Percentiles rank a stretch among this genome's conserved stretches.
phyloP scores from a whole-genome alignment of 768 basidiomycete genomes.

The Tricholoma hemisulphureum region DNA sequence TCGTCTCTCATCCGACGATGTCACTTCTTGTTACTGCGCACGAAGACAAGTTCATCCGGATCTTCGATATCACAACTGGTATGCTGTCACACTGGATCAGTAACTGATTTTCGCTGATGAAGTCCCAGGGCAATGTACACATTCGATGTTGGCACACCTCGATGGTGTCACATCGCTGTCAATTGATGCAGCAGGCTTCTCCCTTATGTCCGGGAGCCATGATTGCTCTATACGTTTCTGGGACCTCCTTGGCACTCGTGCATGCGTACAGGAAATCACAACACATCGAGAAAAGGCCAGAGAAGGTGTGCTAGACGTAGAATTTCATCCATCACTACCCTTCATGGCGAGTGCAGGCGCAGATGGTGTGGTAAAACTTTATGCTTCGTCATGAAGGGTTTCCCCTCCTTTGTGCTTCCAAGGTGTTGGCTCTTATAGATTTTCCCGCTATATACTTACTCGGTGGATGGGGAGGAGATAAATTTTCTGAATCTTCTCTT shows the following conservation, averaged over 20 bases:
- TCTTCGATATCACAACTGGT: constrained; percentile 87
- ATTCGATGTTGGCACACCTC: constrained; percentile 88
- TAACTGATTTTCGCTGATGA: constrained; percentile 3
- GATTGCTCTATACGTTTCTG: constrained; percentile 95
- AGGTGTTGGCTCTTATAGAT: constrained; percentile 30
- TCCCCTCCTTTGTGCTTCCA: constrained; percentile 8
- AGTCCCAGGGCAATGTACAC: constrained; percentile 72
- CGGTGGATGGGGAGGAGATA: constrained; percentile 29
- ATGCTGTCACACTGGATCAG: constrained; percentile 2
- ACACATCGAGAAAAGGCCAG: constrained; percentile 86
- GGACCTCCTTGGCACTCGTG: constrained; percentile 79
- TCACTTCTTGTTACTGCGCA: constrained; percentile 85
- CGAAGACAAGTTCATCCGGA: constrained; percentile 90
- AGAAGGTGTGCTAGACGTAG: constrained; percentile 88
- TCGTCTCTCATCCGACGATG: constrained; percentile 89
- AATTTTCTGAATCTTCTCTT: constrained; percentile 20
- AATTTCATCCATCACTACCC: constrained; percentile 78
- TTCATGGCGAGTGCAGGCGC: constrained; percentile 95
- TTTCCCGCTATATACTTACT: constrained; percentile 31
- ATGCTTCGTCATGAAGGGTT: constrained; percentile 74
- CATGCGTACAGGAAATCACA: constrained; percentile 87
- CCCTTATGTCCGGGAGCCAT: constrained; percentile 86
- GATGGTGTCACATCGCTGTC: constrained; percentile 90
- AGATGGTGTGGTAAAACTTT: constrained; percentile 91
- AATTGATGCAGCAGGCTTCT: constrained; percentile 83